Evolutionary conservation across 192 early-diverging fungal species (phyloP).

Genomic region (Jimgerdemannia lactiflua): DNA sequence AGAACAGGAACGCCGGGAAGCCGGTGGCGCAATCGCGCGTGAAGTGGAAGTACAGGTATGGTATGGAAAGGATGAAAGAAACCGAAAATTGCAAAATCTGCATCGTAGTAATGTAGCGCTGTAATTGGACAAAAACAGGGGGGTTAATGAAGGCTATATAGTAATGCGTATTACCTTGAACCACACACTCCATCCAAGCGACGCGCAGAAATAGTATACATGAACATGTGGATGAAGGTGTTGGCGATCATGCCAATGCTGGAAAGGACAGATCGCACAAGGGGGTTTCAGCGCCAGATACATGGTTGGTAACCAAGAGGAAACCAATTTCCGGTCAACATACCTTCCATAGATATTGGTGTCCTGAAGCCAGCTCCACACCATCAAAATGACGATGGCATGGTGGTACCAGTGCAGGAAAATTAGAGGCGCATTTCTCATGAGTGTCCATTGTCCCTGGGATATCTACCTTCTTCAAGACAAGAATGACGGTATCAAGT

Average conservation of each 20-base stretch:
- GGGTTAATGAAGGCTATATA: conserved; percentile 3
- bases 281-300: not conserved
- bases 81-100: conserved; percentile 49
- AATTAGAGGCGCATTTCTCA: conserved; percentile 38
- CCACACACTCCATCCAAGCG: conserved; percentile 39
- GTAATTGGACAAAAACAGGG: not conserved
- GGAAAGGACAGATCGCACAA: not conserved
- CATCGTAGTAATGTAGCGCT: conserved; percentile 41
- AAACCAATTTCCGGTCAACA: not conserved
- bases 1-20: conserved; percentile 31
- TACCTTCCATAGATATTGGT: conserved; percentile 36
- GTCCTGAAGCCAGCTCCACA: conserved; percentile 45
- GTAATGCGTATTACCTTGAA: conserved; percentile 47
- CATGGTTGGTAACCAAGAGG: not conserved
- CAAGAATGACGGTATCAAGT: conserved; percentile 46
- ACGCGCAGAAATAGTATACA: conserved; percentile 51
- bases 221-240: conserved; percentile 45
- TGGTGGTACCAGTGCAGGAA: conserved; percentile 57
- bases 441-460: conserved; percentile 3
- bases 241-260: conserved; percentile 42
- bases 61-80: conserved; percentile 37
- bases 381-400: conserved; percentile 50
- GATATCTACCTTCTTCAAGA: conserved; percentile 44
- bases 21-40: conserved; percentile 28
- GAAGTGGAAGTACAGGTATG: conserved; percentile 43